Conservation (phyloP, 2,329 filamentous ascomycete genomes). For the Lecanosticta acicola region DNA sequence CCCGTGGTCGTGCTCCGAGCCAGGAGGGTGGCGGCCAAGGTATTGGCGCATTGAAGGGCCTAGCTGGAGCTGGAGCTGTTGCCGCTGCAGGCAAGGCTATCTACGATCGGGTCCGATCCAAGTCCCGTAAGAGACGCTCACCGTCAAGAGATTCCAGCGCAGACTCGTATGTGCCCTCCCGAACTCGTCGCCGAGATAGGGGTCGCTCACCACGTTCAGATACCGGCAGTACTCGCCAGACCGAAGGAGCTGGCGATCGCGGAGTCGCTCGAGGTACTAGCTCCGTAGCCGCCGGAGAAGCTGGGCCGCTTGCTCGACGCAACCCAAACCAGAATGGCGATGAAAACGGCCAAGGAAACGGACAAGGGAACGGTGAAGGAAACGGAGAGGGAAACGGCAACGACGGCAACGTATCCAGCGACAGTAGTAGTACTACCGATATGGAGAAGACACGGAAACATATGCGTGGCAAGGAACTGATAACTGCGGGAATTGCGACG, state of each 20-base stretch:
- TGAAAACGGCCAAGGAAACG: slow-evolving; percentile 6
- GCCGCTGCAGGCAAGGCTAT: slow-evolving; percentile 48
- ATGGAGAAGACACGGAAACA: slow-evolving; percentile 60
- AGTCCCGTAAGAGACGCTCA: slow-evolving; percentile 46
- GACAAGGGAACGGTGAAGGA: slow-evolving; percentile 9
- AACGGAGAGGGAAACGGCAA: slow-evolving; percentile 10
- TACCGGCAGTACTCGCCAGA: slow-evolving; percentile 35
- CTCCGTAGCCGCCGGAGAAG: slow-evolving; percentile 35
- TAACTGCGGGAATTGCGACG: slow-evolving; percentile 61
- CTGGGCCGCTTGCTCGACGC: slow-evolving; percentile 19
- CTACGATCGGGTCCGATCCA: slow-evolving; percentile 52
- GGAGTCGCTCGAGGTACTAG: slow-evolving; percentile 35
- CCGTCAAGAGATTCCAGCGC: slow-evolving; percentile 43
- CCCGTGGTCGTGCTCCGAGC: slow-evolving; percentile 36
- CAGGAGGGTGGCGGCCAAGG: slow-evolving; percentile 40
- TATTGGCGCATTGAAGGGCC: slow-evolving; percentile 43
- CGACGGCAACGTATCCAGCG: slow-evolving; percentile 22
- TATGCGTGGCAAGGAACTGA: slow-evolving; percentile 59
- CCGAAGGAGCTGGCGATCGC: slow-evolving; percentile 27
- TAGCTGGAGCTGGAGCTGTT: slow-evolving; percentile 46
- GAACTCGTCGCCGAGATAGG: slow-evolving; percentile 38
- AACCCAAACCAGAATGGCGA: neutral
- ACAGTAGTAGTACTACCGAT: slow-evolving; percentile 41
- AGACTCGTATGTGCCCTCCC: slow-evolving; percentile 49
- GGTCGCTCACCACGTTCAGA: slow-evolving; percentile 37